A percentile compares a stretch with the other conserved stretches of the same genome.
phyloP scores from a whole-genome alignment of 371 early-diverging fungal genomes.

The Circinella umbellata region DNA sequence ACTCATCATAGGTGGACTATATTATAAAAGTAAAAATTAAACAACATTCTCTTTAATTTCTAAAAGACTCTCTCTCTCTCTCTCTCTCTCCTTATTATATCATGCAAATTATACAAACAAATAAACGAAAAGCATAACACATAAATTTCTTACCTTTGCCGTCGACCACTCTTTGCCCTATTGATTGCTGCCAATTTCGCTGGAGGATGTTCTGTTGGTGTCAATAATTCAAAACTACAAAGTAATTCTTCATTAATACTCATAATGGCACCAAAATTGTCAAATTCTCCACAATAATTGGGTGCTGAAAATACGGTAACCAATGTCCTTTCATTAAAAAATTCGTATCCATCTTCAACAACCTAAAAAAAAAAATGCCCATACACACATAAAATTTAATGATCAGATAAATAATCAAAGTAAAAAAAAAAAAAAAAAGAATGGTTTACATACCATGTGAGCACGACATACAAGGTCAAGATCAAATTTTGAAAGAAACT shows the following conservation, averaged over 20 bases:
- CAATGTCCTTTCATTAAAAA: slow-evolving; percentile 90
- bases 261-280: slow-evolving; percentile 98
- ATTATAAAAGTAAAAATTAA: neutral
- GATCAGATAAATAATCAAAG: slow-evolving; percentile 31
- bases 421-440: neutral
- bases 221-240: slow-evolving; percentile 73
- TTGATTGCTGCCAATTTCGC: slow-evolving; percentile 19
- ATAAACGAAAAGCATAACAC: no score
- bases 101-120: no score
- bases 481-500: slow-evolving; percentile 92
- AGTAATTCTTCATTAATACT: slow-evolving; percentile 94
- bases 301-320: slow-evolving; percentile 96
- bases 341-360: slow-evolving; percentile 96
- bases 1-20: slow-evolving; percentile 14
- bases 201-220: slow-evolving; percentile 30
- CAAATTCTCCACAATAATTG: slow-evolving; percentile 97
- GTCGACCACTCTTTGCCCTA: slow-evolving; percentile 13
- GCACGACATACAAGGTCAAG: slow-evolving; percentile 96
- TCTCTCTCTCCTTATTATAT: no score
- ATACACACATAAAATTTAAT: no score
- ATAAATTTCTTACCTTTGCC: slow-evolving; percentile 16
- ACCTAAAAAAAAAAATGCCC: slow-evolving; percentile 77
- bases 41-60: neutral
- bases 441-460: slow-evolving; percentile 86
- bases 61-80: neutral